phyloP scores from a whole-genome alignment of 305 asterid genomes.

The Ilex paraguariensis region DNA sequence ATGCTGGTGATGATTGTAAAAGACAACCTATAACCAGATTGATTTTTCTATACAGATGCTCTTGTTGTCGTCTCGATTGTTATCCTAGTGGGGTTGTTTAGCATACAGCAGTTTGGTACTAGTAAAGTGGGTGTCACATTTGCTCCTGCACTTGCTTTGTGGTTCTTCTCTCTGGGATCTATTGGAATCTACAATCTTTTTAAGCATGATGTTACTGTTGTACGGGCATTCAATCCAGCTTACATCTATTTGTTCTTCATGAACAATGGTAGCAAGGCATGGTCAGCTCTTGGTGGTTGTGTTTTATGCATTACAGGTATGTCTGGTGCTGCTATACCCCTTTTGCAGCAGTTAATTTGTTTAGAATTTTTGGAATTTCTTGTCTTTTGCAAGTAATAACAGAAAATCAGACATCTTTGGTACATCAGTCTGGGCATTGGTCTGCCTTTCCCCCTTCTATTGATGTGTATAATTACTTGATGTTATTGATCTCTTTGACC shows the following conservation, averaged over 20 bases:
- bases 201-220: conserved; percentile 60
- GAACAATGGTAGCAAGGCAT: conserved; percentile 61
- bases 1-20: neutral
- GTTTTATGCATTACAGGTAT: conserved; percentile 96
- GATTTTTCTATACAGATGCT: conserved; percentile 53
- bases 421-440: too few relatives aligned
- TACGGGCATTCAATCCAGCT: conserved; percentile 79
- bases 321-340: conserved; percentile 10
- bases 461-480: too few relatives aligned
- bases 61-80: conserved; percentile 76
- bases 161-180: conserved; percentile 88
- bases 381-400: too few relatives aligned
- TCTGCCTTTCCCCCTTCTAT: too few relatives aligned
- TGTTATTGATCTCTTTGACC: too few relatives aligned
- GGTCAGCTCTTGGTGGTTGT: conserved; percentile 99
- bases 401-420: too few relatives aligned
- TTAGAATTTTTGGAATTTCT: too few relatives aligned
- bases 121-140: conserved; percentile 85
- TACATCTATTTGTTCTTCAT: conserved; percentile 82
- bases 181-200: conserved; percentile 81
- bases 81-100: conserved; percentile 75
- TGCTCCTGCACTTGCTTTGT: conserved; percentile 92
- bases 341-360: neutral
- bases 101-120: conserved; percentile 90
- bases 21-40: conserved; percentile 6